Percentiles rank a stretch among this genome's conserved stretches.
Conservation (phyloP, 2,329 filamentous ascomycete genomes). For the Monosporascus sp. region DNA sequence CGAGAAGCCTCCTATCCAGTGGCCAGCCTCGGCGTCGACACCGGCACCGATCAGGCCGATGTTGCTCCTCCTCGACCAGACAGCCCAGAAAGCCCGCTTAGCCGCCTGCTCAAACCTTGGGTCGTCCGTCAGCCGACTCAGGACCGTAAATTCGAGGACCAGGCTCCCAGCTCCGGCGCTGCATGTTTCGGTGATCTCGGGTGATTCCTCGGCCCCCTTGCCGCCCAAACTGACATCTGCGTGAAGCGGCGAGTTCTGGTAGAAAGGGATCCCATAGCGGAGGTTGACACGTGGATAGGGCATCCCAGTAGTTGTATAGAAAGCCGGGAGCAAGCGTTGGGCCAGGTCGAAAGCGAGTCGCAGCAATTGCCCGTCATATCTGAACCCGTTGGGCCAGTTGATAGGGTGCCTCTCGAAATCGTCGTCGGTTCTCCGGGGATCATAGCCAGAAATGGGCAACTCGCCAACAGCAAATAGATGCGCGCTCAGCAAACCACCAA, state of each 20-base stretch:
- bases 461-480: conserved; percentile 91
- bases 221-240: conserved; percentile 41
- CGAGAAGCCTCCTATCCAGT: conserved; percentile 85
- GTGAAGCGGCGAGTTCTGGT: conserved; percentile 78
- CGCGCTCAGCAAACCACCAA: conserved; percentile 85
- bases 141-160: conserved; percentile 84
- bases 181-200: conserved; percentile 91
- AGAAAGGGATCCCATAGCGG: conserved; percentile 85
- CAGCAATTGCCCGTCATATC: conserved; percentile 84
- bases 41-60: conserved; percentile 87
- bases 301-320: conserved; percentile 84
- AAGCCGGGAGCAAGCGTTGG: conserved; percentile 80
- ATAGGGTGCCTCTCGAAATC: conserved; percentile 51
- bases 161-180: conserved; percentile 95
- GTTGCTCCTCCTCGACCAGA: conserved; percentile 83
- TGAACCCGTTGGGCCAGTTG: conserved; percentile 68
- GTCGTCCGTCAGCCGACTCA: conserved; percentile 85
- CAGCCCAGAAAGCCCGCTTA: conserved; percentile 92
- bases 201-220: conserved; percentile 33
- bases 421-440: conserved; percentile 41
- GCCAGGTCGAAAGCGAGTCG: conserved; percentile 85
- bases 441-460: conserved; percentile 77
- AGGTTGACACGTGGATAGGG: conserved; percentile 95
- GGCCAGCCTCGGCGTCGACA: conserved; percentile 84
- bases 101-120: conserved; percentile 81